Conservation (phyloP, 2,329 filamentous ascomycete species). For the Fusarium incarnatum region DNA sequence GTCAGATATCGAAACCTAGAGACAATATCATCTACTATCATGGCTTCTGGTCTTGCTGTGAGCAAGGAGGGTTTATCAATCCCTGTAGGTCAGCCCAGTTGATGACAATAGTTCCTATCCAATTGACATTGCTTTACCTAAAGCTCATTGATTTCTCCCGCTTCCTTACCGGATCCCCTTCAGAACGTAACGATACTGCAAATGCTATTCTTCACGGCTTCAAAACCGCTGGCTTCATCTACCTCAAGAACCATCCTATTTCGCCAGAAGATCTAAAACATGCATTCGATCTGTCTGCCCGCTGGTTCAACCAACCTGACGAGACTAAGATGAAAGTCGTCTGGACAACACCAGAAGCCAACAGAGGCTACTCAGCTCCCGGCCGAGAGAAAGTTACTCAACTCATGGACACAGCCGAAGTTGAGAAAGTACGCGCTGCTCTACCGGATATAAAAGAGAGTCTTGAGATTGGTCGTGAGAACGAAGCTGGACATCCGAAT, state of each 20-base stretch:
- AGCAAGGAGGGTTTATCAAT: conserved; percentile 65
- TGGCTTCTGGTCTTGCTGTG: conserved; percentile 58
- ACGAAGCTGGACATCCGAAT: conserved; percentile 73
- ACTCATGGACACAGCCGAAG: conserved; percentile 64
- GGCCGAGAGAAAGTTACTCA: conserved; percentile 78
- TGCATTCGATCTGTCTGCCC: conserved; percentile 75
- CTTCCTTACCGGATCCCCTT: conserved; percentile 73
- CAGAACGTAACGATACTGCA: conserved; percentile 73
- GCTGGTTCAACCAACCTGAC: conserved; percentile 75
- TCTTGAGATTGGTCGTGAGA: conserved; percentile 72
- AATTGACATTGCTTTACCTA: background rate
- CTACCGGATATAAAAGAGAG: conserved; percentile 75
- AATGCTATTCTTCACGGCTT: conserved; percentile 81
- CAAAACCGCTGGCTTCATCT: conserved; percentile 88
- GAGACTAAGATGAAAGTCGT: conserved; percentile 72
- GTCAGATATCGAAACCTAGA: background rate
- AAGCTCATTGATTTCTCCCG: conserved; percentile 70
- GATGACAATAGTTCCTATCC: background rate
- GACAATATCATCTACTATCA: conserved; percentile 12
- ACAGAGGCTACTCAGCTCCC: conserved; percentile 77
- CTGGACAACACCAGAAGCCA: conserved; percentile 79
- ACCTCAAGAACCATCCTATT: conserved; percentile 84
- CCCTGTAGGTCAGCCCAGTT: conserved; percentile 56
- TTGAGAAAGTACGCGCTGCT: conserved; percentile 67
- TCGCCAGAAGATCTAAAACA: conserved; percentile 66